Conservation (phyloP, 352 stramenopile genomes). For the Pythium dissotocum region DNA sequence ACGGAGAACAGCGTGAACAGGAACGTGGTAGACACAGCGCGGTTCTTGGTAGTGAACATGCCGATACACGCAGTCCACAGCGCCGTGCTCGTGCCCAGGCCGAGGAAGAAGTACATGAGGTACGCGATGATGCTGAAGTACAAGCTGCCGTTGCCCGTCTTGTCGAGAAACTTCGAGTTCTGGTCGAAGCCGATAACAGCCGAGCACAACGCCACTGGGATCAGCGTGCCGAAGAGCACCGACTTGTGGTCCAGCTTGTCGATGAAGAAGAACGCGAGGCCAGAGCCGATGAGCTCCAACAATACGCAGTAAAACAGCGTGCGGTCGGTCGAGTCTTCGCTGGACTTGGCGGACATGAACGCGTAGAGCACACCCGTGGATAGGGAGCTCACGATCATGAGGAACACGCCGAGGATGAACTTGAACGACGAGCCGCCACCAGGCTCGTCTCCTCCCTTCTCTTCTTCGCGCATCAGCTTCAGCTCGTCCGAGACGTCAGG, state of each 20-base stretch:
- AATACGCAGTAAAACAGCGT: constrained; percentile 61
- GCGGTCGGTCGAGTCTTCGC: constrained; percentile 34
- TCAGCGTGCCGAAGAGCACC: constrained; percentile 66
- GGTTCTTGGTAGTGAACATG: constrained; percentile 62
- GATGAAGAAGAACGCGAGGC: constrained; percentile 80
- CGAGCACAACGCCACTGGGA: constrained; percentile 49
- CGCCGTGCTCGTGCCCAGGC: constrained; percentile 59
- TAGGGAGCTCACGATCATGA: constrained; percentile 69
- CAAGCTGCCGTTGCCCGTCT: constrained; percentile 40
- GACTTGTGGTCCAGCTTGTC: constrained; percentile 77
- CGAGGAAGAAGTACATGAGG: constrained; percentile 79
- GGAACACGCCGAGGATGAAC: constrained; percentile 56
- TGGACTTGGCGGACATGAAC: constrained; percentile 55
- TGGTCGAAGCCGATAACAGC: constrained; percentile 67
- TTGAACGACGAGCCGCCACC: constrained; percentile 52
- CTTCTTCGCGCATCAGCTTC: constrained; percentile 66
- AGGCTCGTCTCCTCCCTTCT: constrained; percentile 36
- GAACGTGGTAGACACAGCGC: constrained; percentile 49
- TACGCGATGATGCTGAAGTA: constrained; percentile 63
- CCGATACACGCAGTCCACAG: constrained; percentile 63
- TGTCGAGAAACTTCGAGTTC: constrained; percentile 40
- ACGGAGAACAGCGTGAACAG: constrained; percentile 65
- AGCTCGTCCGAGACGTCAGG: constrained; percentile 68
- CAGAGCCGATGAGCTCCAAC: constrained; percentile 54
- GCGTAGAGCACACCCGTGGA: constrained; percentile 59